Evolutionary conservation across 768 basidiomycete genomes (phyloP).

Genomic region (Tulasnella sp.): DNA sequence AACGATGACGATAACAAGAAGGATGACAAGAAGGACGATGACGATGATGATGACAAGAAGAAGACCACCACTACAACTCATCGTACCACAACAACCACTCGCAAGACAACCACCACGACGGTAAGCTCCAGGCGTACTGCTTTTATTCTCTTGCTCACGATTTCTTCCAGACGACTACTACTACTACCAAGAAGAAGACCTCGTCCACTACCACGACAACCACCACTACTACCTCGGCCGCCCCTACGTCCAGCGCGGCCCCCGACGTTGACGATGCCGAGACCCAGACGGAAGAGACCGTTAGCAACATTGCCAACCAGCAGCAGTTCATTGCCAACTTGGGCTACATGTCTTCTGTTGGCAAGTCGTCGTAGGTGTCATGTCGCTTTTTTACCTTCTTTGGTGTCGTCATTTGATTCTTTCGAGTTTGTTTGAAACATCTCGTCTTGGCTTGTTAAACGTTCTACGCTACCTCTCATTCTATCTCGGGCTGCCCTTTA

Average conservation of each 20-base stretch:
- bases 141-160: not conserved
- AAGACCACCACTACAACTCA: slow-evolving; percentile 15
- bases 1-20: not conserved
- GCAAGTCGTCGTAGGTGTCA: not conserved
- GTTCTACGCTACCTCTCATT: not conserved
- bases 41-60: slow-evolving; percentile 4
- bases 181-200: not conserved
- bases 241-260: not conserved
- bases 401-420: not conserved
- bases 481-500: not conserved
- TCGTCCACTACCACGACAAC: not conserved
- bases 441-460: not conserved
- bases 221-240: not conserved
- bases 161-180: not conserved
- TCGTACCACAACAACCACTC: slow-evolving; percentile 15
- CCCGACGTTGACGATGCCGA: not conserved
- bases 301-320: slow-evolving; percentile 3
- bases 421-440: not conserved
- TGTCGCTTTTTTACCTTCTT: not conserved
- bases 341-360: slow-evolving; percentile 1
- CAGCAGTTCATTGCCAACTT: slow-evolving; percentile 1
- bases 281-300: not conserved
- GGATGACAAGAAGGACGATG: not conserved
- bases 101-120: not conserved
- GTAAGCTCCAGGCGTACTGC: not conserved